Evolutionary conservation across 148 eudicot genomes (phyloP), one percentile per base, ranked within the genome.

Genomic region (Simmondsia chinensis): DNA sequence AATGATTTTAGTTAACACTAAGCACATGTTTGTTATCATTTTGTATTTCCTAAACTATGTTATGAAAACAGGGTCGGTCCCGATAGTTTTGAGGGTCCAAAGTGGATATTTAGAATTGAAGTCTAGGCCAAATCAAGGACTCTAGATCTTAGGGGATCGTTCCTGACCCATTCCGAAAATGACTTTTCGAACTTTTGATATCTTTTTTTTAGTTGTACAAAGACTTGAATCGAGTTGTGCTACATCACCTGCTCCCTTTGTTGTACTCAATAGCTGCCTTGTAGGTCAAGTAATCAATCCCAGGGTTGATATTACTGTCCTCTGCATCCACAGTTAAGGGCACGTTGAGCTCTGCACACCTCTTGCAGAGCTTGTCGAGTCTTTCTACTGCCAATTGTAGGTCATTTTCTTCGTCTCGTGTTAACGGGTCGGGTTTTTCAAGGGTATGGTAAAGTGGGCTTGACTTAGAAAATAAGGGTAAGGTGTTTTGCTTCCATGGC

Each of bases 371-470:
- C 27, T 69, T 70, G 3, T 32, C 16, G 1, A 91, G 33, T 15
- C 99, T 70, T 21, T 70, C 55, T 21, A 71, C 66, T 28, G 74
- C 80, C 45, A 74, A 41, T 24, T 70, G 37, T n/a, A 91, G 95
- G 56, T 85, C 83, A 0, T 42, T 37, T 43, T 82, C 95, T 66
- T 91, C 95, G 45, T 85, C 60, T 17, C 38, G 65, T 19, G 86
- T 79, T 57, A 85, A 17, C 14, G 86, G 86, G 27, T 70, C 60
- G 24, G 99, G 95, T 53, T 61, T 75, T 2, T 39, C 22, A 0
- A 49, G 71, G 2, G 99, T 85, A 61, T 91, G 99, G 60, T 91
- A 91, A 2, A 91, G 33, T 4, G 99, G 95, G 71, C 83, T 85
- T 0, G 77, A 72, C 11, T 79, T 59, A 7, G 81, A 33, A 18